A percentile compares a stretch with the other conserved stretches of the same genome.
These are phyloP conservation scores for Paraconiothyrium sp. DNA, from an alignment of 2,329 filamentous ascomycete genomes.

Conservation along the genomic window DNA sequence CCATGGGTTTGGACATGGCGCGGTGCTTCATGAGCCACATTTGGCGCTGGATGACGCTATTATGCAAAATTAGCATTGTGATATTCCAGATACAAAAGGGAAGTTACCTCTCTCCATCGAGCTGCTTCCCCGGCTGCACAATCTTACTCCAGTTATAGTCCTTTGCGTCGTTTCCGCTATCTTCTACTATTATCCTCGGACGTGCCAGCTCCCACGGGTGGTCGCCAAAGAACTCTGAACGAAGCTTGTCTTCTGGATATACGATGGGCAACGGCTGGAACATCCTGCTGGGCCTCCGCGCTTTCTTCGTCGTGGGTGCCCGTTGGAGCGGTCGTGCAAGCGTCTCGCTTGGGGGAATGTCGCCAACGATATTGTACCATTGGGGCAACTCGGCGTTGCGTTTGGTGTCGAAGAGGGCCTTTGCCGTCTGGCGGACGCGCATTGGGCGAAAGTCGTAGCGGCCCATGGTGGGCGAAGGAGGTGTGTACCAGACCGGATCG, in stretches of 20 bases:
- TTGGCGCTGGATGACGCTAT: slow-evolving; percentile 93
- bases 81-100: not conserved
- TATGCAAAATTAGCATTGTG: not conserved
- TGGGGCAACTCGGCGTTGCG: slow-evolving; percentile 55
- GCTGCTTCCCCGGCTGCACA: slow-evolving; percentile 75
- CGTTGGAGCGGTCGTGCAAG: slow-evolving; percentile 65
- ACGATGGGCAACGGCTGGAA: slow-evolving; percentile 81
- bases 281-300: slow-evolving; percentile 72
- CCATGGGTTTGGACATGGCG: slow-evolving; percentile 68
- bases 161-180: slow-evolving; percentile 82
- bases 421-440: slow-evolving; percentile 63
- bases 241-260: slow-evolving; percentile 85
- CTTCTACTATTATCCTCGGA: slow-evolving; percentile 84
- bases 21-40: slow-evolving; percentile 75
- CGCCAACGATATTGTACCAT: slow-evolving; percentile 67
- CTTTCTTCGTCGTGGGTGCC: slow-evolving; percentile 56
- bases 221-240: slow-evolving; percentile 85
- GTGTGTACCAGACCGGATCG: slow-evolving; percentile 2
- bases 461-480: slow-evolving; percentile 54
- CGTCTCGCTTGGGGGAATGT: slow-evolving; percentile 68
- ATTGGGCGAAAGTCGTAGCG: slow-evolving; percentile 62
- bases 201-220: slow-evolving; percentile 97
- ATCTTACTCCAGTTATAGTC: slow-evolving; percentile 82
- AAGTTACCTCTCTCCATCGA: slow-evolving; percentile 83
- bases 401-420: slow-evolving; percentile 58